These are phyloP conservation scores for Choricystis sp. DNA, from an alignment of 139 green algal genomes.

Conservation along the genomic window DNA sequence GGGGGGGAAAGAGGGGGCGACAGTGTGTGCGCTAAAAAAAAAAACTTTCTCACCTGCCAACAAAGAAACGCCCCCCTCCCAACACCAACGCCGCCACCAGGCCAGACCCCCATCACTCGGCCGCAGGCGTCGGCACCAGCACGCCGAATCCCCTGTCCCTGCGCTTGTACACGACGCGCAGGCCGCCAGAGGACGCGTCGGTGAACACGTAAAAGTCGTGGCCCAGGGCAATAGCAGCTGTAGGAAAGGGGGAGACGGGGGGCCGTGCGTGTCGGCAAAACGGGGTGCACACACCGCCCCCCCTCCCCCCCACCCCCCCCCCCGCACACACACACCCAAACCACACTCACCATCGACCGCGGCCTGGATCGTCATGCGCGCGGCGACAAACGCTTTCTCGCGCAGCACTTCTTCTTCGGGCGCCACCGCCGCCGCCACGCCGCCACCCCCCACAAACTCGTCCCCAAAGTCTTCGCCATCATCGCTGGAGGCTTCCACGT, in stretches of 20 bases:
- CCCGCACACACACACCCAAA: too few relatives aligned
- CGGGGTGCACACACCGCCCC: too few relatives aligned
- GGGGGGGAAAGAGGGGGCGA: too few relatives aligned
- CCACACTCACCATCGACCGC: too few relatives aligned
- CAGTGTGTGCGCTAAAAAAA: too few relatives aligned
- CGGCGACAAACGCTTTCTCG: neutral
- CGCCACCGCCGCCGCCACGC: neutral
- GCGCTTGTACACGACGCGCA: slow-evolving; percentile 41
- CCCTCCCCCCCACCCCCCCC: too few relatives aligned
- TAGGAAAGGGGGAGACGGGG: too few relatives aligned
- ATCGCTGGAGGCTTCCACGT: neutral
- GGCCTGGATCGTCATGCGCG: slow-evolving; percentile 30
- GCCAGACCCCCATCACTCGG: neutral
- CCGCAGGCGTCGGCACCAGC: slow-evolving; percentile 18
- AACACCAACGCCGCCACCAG: too few relatives aligned
- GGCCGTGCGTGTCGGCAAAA: too few relatives aligned
- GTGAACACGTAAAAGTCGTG: slow-evolving; percentile 35
- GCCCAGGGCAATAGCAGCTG: slow-evolving; percentile 27
- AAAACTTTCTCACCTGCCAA: too few relatives aligned
- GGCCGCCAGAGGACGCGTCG: slow-evolving; percentile 14
- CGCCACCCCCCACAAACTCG: too few relatives aligned
- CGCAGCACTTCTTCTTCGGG: neutral
- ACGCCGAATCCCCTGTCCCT: slow-evolving; percentile 31
- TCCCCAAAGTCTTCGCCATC: neutral
- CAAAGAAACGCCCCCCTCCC: too few relatives aligned